A percentile compares a stretch with the other conserved stretches of the same genome.
Evolutionary conservation across 129 eudicot genomes (phyloP).

Genomic region (Cynara cardunculus): DNA sequence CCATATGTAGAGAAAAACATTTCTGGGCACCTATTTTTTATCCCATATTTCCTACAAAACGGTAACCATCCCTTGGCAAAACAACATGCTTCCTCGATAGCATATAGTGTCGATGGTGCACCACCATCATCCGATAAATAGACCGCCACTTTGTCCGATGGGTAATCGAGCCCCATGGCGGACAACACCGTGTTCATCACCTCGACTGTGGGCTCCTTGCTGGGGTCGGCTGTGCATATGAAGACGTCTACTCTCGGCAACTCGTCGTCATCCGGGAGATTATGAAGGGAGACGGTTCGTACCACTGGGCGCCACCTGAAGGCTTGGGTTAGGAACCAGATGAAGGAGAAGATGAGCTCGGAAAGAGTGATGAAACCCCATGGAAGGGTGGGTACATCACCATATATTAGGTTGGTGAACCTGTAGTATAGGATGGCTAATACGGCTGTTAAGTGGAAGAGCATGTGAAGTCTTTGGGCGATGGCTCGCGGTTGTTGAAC

Average conservation of each 20-base stretch:
- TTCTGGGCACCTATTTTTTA: slow-evolving; percentile 64
- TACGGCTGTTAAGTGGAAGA: slow-evolving; percentile 38
- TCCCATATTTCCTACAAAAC: slow-evolving; percentile 58
- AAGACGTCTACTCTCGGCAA: slow-evolving; percentile 67
- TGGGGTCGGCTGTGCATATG: slow-evolving; percentile 74
- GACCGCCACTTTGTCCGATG: slow-evolving; percentile 52
- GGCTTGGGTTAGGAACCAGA: slow-evolving; percentile 53
- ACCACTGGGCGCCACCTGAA: slow-evolving; percentile 60
- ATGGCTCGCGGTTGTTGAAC: slow-evolving; percentile 56
- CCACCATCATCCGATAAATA: slow-evolving; percentile 81
- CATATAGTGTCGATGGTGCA: slow-evolving; percentile 52
- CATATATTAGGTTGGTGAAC: slow-evolving; percentile 28
- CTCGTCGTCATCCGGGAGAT: slow-evolving; percentile 41
- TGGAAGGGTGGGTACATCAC: slow-evolving; percentile 22
- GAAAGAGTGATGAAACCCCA: slow-evolving; percentile 42
- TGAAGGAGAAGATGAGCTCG: slow-evolving; percentile 51
- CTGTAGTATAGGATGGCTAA: slow-evolving; percentile 52
- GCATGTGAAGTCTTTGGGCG: slow-evolving; percentile 47
- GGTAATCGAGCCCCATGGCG: slow-evolving; percentile 77
- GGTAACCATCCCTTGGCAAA: slow-evolving; percentile 71
- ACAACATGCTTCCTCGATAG: slow-evolving; percentile 48
- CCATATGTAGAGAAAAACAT: slow-evolving; percentile 45
- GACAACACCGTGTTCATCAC: slow-evolving; percentile 90
- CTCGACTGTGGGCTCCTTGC: slow-evolving; percentile 59
- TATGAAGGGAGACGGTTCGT: slow-evolving; percentile 43